Conservation (phyloP, 2,329 filamentous ascomycete species). For the Hypoxylon rubiginosum region DNA sequence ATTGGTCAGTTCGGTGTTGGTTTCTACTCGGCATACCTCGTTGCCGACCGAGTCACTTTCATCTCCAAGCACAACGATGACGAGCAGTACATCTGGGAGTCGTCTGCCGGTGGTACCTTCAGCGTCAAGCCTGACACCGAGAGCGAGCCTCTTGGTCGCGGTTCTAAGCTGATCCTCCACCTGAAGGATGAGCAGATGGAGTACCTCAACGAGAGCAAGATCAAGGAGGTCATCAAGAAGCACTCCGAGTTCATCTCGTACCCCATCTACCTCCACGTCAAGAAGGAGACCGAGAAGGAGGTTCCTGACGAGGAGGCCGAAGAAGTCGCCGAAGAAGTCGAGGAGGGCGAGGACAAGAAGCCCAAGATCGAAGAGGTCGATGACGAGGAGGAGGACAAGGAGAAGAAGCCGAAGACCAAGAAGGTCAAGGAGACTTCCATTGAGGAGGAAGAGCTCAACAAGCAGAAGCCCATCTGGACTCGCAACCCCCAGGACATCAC, state of each 20-base stretch:
- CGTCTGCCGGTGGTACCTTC: slow-evolving; percentile 96
- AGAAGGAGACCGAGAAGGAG: slow-evolving; percentile 99
- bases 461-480: slow-evolving; percentile 99
- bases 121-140: slow-evolving; percentile 91
- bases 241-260: slow-evolving; percentile 99
- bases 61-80: slow-evolving; percentile 99
- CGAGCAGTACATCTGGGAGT: slow-evolving; percentile 99
- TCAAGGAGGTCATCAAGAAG: slow-evolving; percentile 99
- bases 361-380: slow-evolving; percentile 94
- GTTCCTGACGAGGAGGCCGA: slow-evolving; percentile 96
- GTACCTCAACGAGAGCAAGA: slow-evolving; percentile 98
- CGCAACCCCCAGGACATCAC: slow-evolving; percentile 96
- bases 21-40: slow-evolving; percentile 99
- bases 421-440: slow-evolving; percentile 99
- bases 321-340: slow-evolving; percentile 73
- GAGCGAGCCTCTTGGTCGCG: slow-evolving; percentile 90
- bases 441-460: slow-evolving; percentile 99
- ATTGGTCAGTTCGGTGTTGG: slow-evolving; percentile 99
- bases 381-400: slow-evolving; percentile 84
- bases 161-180: slow-evolving; percentile 98
- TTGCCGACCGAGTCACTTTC: slow-evolving; percentile 95
- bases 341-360: slow-evolving; percentile 92
- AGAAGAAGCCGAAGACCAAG: slow-evolving; percentile 99
- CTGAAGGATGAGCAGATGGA: slow-evolving; percentile 99
- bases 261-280: slow-evolving; percentile 99